Conservation (phyloP, 2,329 filamentous ascomycete species). For the Polychaeton citri region DNA sequence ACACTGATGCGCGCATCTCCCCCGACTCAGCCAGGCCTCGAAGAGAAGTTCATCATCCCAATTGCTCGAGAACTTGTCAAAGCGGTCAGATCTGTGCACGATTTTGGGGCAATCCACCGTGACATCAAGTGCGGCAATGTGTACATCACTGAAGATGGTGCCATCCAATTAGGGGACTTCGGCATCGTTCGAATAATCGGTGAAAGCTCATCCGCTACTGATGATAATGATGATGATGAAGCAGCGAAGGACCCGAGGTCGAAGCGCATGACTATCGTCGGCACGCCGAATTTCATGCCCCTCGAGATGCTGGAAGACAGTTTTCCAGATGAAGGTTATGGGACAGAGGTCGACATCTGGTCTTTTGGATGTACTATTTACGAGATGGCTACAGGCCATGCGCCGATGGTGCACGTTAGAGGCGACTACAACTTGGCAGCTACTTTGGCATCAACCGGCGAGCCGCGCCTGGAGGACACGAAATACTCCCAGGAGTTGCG, state of each 20-base stretch:
- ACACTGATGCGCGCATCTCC: constrained; percentile 42
- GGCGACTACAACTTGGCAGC: not conserved
- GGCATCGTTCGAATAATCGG: constrained; percentile 62
- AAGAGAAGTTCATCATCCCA: constrained; percentile 49
- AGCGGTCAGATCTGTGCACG: constrained; percentile 47
- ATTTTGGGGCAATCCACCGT: constrained; percentile 53
- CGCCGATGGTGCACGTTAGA: constrained; percentile 44
- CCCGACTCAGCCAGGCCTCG: constrained; percentile 27
- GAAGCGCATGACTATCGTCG: constrained; percentile 69
- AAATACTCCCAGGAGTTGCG: constrained; percentile 57
- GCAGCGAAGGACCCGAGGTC: constrained; percentile 47
- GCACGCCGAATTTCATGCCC: constrained; percentile 79
- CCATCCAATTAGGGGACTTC: constrained; percentile 73
- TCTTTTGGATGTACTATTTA: constrained; percentile 70
- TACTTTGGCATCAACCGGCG: constrained; percentile 29
- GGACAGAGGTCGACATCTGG: constrained; percentile 58
- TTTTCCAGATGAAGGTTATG: constrained; percentile 29
- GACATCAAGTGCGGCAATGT: constrained; percentile 65
- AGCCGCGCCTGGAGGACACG: constrained; percentile 57
- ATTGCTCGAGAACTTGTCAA: constrained; percentile 51
- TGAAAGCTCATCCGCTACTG: not conserved
- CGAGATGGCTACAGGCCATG: constrained; percentile 66
- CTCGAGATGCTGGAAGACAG: constrained; percentile 55
- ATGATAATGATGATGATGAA: not conserved
- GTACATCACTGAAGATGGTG: constrained; percentile 61